These are phyloP conservation scores for Aspergillus flavus DNA, from an alignment of 2,329 filamentous ascomycete species.

Conservation along the genomic window DNA sequence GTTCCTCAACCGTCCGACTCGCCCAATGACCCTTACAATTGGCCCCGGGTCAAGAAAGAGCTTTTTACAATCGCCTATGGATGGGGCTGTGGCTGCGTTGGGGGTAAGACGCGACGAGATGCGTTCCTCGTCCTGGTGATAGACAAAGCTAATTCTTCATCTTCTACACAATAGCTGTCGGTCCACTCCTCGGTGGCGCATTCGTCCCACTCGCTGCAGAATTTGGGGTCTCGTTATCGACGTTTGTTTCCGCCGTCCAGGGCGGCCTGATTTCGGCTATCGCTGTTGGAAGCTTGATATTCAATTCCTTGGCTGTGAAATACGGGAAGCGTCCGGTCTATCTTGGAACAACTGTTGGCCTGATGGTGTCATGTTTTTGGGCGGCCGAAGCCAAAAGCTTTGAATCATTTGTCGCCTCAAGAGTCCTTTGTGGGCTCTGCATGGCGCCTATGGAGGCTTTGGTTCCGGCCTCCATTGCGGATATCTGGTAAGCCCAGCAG, in stretches of 20 bases:
- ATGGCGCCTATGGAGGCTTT: slow-evolving; percentile 46
- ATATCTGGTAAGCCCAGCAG: slow-evolving; percentile 33
- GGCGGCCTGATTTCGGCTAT: slow-evolving; percentile 40
- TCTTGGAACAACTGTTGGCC: slow-evolving; percentile 34
- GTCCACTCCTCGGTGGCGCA: not conserved
- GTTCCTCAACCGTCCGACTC: slow-evolving; percentile 30
- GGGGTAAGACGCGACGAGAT: slow-evolving; percentile 40
- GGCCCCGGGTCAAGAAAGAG: slow-evolving; percentile 36
- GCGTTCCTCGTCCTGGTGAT: slow-evolving; percentile 41
- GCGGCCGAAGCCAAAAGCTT: not conserved
- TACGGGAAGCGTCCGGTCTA: slow-evolving; percentile 43
- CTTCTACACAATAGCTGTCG: not conserved
- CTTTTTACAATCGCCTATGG: slow-evolving; percentile 43
- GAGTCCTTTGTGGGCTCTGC: slow-evolving; percentile 39
- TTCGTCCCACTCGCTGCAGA: slow-evolving; percentile 35
- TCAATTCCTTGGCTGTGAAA: slow-evolving; percentile 42
- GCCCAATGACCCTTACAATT: slow-evolving; percentile 30
- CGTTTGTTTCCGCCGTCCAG: slow-evolving; percentile 40
- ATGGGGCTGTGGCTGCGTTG: slow-evolving; percentile 45
- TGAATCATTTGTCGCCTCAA: slow-evolving; percentile 31
- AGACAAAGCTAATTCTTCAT: slow-evolving; percentile 12
- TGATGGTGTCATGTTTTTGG: not conserved
- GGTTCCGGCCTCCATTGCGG: slow-evolving; percentile 44
- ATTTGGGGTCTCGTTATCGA: slow-evolving; percentile 34
- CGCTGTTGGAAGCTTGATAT: slow-evolving; percentile 39